phyloP scores from a whole-genome alignment of 2,329 filamentous ascomycete genomes.

The Aschersonia sp. region DNA sequence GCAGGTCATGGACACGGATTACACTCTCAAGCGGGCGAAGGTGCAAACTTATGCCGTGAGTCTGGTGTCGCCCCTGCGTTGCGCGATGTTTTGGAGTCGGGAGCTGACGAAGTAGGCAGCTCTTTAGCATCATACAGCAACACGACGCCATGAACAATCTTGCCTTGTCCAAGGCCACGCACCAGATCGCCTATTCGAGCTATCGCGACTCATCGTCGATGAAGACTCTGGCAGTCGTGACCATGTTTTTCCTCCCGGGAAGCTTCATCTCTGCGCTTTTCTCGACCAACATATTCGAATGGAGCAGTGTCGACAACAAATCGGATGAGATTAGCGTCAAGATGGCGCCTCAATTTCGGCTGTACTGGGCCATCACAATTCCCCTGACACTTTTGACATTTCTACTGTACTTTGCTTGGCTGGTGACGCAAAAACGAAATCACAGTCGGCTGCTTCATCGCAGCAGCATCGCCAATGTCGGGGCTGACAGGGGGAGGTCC shows the following conservation, averaged over 20 bases:
- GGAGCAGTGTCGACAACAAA: conserved; percentile 10
- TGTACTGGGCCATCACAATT: conserved; percentile 27
- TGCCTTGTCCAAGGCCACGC: conserved; percentile 12
- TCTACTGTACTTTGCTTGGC: conserved; percentile 18
- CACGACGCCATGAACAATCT: conserved; percentile 20
- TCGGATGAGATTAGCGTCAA: conserved; percentile 13
- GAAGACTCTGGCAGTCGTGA: conserved; percentile 27
- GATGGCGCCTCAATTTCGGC: conserved; percentile 18
- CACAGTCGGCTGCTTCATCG: conserved; percentile 4
- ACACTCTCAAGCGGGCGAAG: conserved; percentile 20
- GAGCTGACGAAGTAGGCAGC: conserved; percentile 6
- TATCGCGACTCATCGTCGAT: conserved; percentile 26
- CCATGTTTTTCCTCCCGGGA: conserved; percentile 27
- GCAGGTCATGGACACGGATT: conserved; percentile 21
- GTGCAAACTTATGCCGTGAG: conserved; percentile 24
- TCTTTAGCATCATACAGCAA: conserved; percentile 23
- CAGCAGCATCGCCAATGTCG: background rate
- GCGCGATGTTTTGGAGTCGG: background rate
- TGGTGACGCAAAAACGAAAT: conserved; percentile 15
- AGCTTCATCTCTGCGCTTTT: conserved; percentile 28
- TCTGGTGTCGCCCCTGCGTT: background rate
- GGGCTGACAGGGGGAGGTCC: background rate
- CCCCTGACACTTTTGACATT: conserved; percentile 22
- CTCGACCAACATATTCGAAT: conserved; percentile 20
- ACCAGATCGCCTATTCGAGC: conserved; percentile 19